Base-by-base conservation (phyloP, 2,329 filamentous ascomycete genomes). In the Trichoderma lentiforme region DNA sequence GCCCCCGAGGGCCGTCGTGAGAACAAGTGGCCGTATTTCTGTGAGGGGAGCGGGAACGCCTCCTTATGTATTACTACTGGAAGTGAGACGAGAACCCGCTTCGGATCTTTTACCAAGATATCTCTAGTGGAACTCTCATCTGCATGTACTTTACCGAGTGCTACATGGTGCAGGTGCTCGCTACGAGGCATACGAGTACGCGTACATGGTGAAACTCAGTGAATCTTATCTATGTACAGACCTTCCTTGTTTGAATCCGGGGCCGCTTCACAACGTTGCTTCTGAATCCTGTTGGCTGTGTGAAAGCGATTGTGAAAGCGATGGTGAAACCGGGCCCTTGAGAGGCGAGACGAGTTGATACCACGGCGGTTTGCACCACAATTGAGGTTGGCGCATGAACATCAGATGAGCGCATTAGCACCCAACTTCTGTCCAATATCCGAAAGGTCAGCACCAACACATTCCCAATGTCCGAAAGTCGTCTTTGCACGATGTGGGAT, bases 31-130 rank as follows among this genome's bases (percentile, higher is more conserved):
- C 30, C 12, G 30, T 30, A 47, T 21, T 63, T 21, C n/a, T 21
- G 6, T 8, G 39, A 24, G 43, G 30, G 24, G 58, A 43, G 58
- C 26, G 58, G 69, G 26, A 58, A 28, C 34, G 51, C 26, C 39
- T n/a, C 56, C 61, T 71, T 71, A 62, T 68, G 65, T 70, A 62
- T 70, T 30, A 58, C 21, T 28, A 14, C 43, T 30, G 26, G 12
- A 43, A n/a, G 47, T 43, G 57, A 51, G 18, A 15, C 26, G 26
- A 43, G 36, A 53, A 4, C 6, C 66, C 66, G n/a, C 66, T 62
- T 62, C n/a, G 66, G 34, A 62, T 15, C 28, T 53, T 60, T 68
- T n/a, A 53, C 66, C 57, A 47, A 39, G 56, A 32, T 18, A 32
- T 61, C 36, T 36, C 66, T 69, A 62, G 57, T 26, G 57, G 57